Base-by-base conservation (phyloP, 2,329 filamentous ascomycete species). In the Calonectria hawksworthii region DNA sequence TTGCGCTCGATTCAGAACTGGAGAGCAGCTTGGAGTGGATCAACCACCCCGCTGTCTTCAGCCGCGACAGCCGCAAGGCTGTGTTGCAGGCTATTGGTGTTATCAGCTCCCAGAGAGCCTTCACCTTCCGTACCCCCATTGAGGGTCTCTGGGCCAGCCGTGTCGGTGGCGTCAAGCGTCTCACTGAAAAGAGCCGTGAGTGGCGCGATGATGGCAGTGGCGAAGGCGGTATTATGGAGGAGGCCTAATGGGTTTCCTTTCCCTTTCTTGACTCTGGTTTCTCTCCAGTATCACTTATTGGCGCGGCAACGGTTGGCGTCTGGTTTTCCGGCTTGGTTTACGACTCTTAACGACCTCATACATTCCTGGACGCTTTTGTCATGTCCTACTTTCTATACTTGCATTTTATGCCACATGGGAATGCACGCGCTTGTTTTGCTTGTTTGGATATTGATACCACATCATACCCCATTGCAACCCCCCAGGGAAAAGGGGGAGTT, bases 1-100 rank as follows among this genome's bases (percentile, higher is more conserved):
- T 92, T 30, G 96, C 97, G 3, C 92, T 99, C 23, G 97, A 99
- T 83, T 92, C 94, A 1, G 97, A 99, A 84, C 91, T 99, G 41
- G 95, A 98, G 83, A 92, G 94, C 41, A 95, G 94, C 66, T 88
- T 99, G 21, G 97, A 99, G 86, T 99, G 97, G 97, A 99, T 99
- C 85, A 96, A 94, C 83, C 97, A 99, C 82, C 97, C 97, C 1
- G 96, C 96, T 2, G 95, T 99, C 2, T 99, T 99, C 83, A 94
- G 94, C 11, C 93, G 97, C 47, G 97, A 99, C 84, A 97, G 95
- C 73, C 93, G 97, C 81, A 99, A 99, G 87, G 95, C 96, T 6
- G 96, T 99, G 2, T 89, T 99, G 30, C 97, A 99, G 85, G 95
- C 96, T 21, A 99, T 99, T 78, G 96, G 97, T 9, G 96, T 99